phyloP scores from a whole-genome alignment of 169 alveolate species.

The Eimeria praecox region DNA sequence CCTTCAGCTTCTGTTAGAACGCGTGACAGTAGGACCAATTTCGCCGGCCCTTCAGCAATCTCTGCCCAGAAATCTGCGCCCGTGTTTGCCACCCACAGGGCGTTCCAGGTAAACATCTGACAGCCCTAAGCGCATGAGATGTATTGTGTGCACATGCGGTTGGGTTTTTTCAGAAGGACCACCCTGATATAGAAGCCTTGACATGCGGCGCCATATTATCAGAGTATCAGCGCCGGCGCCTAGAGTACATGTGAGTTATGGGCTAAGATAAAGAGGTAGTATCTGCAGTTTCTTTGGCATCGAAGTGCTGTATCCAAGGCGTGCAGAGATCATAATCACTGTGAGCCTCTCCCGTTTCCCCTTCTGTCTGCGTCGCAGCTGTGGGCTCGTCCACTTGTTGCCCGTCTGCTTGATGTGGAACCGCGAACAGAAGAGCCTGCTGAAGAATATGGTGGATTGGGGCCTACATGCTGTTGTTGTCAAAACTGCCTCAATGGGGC shows the following conservation, averaged over 20 bases:
- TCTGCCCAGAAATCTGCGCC: not conserved
- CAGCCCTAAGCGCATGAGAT: not conserved
- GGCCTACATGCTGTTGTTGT: slow-evolving; percentile 82
- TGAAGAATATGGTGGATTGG: slow-evolving; percentile 69
- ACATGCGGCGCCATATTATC: slow-evolving; percentile 98
- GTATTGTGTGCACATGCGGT: not conserved
- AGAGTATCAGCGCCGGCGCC: slow-evolving; percentile 97
- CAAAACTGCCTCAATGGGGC: slow-evolving; percentile 91
- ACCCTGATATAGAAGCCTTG: slow-evolving; percentile 94
- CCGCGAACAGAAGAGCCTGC: slow-evolving; percentile 75
- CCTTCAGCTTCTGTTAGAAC: slow-evolving; percentile 88
- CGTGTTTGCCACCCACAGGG: not conserved
- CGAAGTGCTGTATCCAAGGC: not conserved
- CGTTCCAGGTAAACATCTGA: not conserved
- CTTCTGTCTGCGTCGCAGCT: slow-evolving; percentile 51
- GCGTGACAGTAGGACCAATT: slow-evolving; percentile 84
- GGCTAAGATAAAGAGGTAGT: not conserved
- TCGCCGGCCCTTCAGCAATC: not conserved
- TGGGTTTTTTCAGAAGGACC: slow-evolving; percentile 53
- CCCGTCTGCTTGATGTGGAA: slow-evolving; percentile 77
- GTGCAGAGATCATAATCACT: not conserved
- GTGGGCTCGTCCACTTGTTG: slow-evolving; percentile 31
- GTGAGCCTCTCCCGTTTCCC: too few relatives aligned
- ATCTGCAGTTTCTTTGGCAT: not conserved
- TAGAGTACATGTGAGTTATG: slow-evolving; percentile 95